phyloP scores from a whole-genome alignment of 768 basidiomycete species.

The Amanita jacksonii region DNA sequence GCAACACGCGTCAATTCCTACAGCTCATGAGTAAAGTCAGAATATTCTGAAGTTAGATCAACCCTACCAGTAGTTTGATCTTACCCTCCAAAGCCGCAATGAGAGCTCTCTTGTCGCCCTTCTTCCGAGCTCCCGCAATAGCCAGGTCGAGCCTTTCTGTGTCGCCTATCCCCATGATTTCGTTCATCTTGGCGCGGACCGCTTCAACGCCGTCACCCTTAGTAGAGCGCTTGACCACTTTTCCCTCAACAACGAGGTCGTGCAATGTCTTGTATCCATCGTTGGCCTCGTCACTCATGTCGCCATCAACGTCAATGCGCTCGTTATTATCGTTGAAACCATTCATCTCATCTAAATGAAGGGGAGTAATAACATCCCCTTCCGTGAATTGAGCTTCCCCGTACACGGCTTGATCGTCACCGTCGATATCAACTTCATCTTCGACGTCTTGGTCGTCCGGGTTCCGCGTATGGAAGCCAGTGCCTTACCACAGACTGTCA shows the following conservation, averaged over 20 bases:
- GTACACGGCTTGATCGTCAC: constrained; percentile 58
- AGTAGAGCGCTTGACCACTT: constrained; percentile 20
- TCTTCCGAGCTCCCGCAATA: constrained; percentile 38
- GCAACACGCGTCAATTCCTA: constrained; percentile 37
- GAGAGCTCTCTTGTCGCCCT: constrained; percentile 37
- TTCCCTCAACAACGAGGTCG: constrained; percentile 47
- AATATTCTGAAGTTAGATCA: background rate
- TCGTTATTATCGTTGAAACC: constrained; percentile 29
- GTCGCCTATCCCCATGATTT: constrained; percentile 32
- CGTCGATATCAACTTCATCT: constrained; percentile 74
- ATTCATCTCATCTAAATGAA: constrained; percentile 12
- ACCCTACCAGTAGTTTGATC: constrained; percentile 43
- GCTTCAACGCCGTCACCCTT: constrained; percentile 6
- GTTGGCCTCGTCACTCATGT: constrained; percentile 24
- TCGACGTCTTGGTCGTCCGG: constrained; percentile 55
- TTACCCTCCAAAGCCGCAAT: constrained; percentile 53
- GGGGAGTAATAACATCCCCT: constrained; percentile 45
- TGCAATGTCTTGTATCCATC: constrained; percentile 31
- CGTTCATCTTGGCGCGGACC: constrained; percentile 27
- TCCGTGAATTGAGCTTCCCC: constrained; percentile 74
- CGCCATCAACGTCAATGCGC: constrained; percentile 30
- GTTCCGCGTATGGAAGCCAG: constrained; percentile 63
- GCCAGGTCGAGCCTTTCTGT: constrained; percentile 38
- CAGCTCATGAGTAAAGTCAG: constrained; percentile 2
- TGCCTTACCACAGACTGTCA: constrained; percentile 30